Base-by-base conservation (phyloP, 108 stramenopile genomes). In the Discostella pseudostelligera region DNA sequence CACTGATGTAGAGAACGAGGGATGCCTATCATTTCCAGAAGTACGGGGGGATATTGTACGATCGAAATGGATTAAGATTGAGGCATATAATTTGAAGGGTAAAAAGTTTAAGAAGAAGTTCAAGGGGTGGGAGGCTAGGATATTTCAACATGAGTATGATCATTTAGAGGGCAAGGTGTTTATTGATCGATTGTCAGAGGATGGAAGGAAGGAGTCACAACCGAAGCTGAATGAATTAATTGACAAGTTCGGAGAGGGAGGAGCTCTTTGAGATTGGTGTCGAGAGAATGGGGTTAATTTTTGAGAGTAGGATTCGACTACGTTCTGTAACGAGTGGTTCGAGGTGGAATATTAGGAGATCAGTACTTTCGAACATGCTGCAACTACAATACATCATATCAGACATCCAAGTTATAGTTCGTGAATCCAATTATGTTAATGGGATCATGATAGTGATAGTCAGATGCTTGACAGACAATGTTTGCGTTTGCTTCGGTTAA, bases 91-190 rank as follows among this genome's bases (percentile, higher is more conserved):
- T 68, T 54, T 88, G 14, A 86, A 83, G 66, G 95, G 95, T 2
- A 92, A 89, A 71, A 87, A 83, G 51, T 69, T 93, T 21, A 93
- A 90, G 74, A 93, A 87, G 69, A 95, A 93, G 60, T 96, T 89
- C 59, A 81, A 51, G 28, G 87, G 83, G 37, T 86, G 83, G 81
- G 85, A 82, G 29, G 88, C 90, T 26, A 70, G 93, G 28, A 95
- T 98, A 56, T 97, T 98, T 65, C 96, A 97, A 80, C 97, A 98
- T 65, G 97, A 98, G 74, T 98, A 96, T 62, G 97, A 98, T 79
- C 97, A 98, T 80, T 76, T 98, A 47, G 96, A 97, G 68, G 94
- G 90, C 9, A 62, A 66, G 1, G 87, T 90, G 21, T 92, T 90
- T 69, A 79, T 88, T 51, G 93, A 95, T 79, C 69, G 90, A 67